Evolutionary conservation across 1,284 basidiomycete genomes (phyloP), one percentile per base, ranked within the genome.

Genomic region (Trametes hirsuta): DNA sequence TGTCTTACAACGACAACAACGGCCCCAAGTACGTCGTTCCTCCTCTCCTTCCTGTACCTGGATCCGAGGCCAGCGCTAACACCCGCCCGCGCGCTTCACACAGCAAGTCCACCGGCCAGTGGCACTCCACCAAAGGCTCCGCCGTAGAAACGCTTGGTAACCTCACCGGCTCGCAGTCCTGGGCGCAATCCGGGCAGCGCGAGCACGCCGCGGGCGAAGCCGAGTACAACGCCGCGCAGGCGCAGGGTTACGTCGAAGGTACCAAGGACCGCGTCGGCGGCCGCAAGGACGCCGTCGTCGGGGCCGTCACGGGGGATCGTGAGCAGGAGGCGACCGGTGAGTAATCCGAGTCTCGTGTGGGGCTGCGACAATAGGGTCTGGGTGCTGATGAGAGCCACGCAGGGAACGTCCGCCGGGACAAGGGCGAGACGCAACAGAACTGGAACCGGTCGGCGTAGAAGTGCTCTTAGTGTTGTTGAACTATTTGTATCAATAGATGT

Each of bases 131-230:
- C 36, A 87, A 86, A 75, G 90, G 90, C 25, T 80, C 75, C 52
- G 71, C 73, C 53, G 83, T 87, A 64, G 87, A 90, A 76, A 70
- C 77, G 74, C 69, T 82, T 52, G 84, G 85, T 52, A 77, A 84
- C 63, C 24, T 79, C 47, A 79, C 77, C 41, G 84, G 84, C 21
- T 68, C 75, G 5, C 64, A 74, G 50, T 69, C 75, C 3, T 85
- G 82, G 84, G 65, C 78, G 67, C 71, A 80, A 61, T 75, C 84
- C 36, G 88, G 89, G 12, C 83, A 84, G 65, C 77, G 90, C 60
- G 86, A 89, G 68, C 89, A 90, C 69, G 77, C 79, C 46, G 72
- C 77, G 53, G 89, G 90, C 50, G 89, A 91, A 71, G 78, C 78
- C 8, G 85, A 88, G 66, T 77, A 80, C 69, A 81, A 81, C n/a